Evolutionary conservation across 257 asterid genomes (phyloP).

Genomic region (Nicotiana undulata): DNA sequence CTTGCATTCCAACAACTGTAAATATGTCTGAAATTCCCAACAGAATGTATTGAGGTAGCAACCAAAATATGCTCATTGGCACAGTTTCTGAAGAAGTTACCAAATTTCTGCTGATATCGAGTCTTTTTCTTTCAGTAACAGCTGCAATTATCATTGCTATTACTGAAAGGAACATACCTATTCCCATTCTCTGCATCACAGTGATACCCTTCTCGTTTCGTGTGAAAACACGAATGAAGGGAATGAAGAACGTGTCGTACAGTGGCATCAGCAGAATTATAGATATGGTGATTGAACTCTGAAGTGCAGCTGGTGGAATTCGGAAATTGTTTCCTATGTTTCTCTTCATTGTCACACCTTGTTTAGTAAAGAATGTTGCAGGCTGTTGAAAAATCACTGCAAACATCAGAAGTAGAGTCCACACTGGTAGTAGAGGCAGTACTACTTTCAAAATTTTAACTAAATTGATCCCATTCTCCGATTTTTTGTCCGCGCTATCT

Average conservation of each 20-base stretch:
- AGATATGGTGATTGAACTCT: conserved; percentile 80
- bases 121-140: conserved; percentile 46
- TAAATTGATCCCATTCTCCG: conserved; percentile 17
- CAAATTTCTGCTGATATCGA: conserved; percentile 16
- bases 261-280: conserved; percentile 74
- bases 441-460: conserved; percentile 35
- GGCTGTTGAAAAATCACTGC: conserved; percentile 96
- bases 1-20: conserved; percentile 98
- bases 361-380: conserved; percentile 88
- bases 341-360: conserved; percentile 84
- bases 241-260: conserved; percentile 63
- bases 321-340: conserved; percentile 52
- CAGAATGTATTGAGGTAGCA: conserved; percentile 79
- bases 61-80: conserved; percentile 69
- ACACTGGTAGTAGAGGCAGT: conserved; percentile 59
- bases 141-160: conserved; percentile 87
- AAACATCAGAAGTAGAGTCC: conserved; percentile 74
- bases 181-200: conserved; percentile 80
- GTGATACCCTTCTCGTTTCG: conserved; percentile 56
- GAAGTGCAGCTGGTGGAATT: conserved; percentile 96
- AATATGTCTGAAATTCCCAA: conserved; percentile 87
- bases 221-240: conserved; percentile 47
- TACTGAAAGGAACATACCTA: conserved; percentile 78
- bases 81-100: conserved; percentile 13
- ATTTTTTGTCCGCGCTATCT: not conserved